A percentile compares a stretch with the other conserved stretches of the same genome.
Conservation (phyloP, 495 filamentous ascomycete genomes). For the Xylaria intraflava region DNA sequence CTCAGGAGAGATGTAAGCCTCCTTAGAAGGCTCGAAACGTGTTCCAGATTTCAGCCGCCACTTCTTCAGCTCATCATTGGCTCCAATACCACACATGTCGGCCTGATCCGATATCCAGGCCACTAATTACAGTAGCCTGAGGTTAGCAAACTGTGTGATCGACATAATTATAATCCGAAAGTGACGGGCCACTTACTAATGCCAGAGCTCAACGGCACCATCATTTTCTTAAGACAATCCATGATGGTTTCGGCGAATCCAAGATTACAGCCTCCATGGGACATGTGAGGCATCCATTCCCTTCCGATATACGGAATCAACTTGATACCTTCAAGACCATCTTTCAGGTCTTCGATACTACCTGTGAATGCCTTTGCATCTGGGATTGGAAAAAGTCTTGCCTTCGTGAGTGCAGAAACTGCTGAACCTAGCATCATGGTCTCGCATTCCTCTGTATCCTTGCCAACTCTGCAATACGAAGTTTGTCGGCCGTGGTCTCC, state of each 20-base stretch:
- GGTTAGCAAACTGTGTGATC: neutral
- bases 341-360: constrained; percentile 11
- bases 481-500: neutral
- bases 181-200: constrained; percentile 5
- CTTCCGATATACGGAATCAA: constrained; percentile 6
- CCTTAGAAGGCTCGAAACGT: neutral
- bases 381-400: constrained; percentile 11
- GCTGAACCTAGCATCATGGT: constrained; percentile 16
- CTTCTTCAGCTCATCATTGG: constrained; percentile 3
- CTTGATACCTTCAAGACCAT: constrained; percentile 3
- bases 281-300: constrained; percentile 13
- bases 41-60: constrained; percentile 4
- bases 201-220: neutral
- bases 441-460: constrained; percentile 8
- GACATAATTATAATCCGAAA: neutral
- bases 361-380: constrained; percentile 5
- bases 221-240: constrained; percentile 10
- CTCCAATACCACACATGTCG: constrained; percentile 1
- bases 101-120: constrained; percentile 8
- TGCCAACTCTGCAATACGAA: constrained; percentile 7
- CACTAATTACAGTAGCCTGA: neutral
- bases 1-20: neutral
- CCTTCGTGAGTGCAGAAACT: constrained; percentile 3
- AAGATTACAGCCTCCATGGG: constrained; percentile 10
- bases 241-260: neutral